Evolutionary conservation across 306 rosid species (phyloP).

Genomic region (Prunus salicina): DNA sequence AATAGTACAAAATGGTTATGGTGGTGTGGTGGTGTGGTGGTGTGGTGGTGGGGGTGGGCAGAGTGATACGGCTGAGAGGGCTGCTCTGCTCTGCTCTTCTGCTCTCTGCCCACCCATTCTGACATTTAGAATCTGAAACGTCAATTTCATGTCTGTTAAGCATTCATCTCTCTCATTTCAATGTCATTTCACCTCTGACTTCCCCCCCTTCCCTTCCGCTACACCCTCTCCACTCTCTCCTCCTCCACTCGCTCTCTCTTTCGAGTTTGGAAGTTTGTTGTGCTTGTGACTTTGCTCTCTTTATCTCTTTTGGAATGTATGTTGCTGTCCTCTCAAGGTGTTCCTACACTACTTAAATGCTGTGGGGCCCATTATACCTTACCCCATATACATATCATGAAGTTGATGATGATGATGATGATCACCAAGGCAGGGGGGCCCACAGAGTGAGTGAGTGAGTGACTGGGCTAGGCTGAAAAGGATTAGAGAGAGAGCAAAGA

Average conservation of each 20-base stretch:
- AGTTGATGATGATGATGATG: slow-evolving; percentile 1
- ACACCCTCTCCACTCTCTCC: slow-evolving; percentile 25
- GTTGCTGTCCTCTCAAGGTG: slow-evolving; percentile 14
- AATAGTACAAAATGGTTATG: neutral
- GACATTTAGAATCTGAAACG: slow-evolving; percentile 97
- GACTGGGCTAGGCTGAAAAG: slow-evolving; percentile 16
- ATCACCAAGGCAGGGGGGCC: neutral
- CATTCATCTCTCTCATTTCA: slow-evolving; percentile 55
- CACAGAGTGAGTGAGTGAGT: neutral
- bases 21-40: neutral
- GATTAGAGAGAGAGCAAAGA: slow-evolving; percentile 3
- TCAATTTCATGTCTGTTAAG: slow-evolving; percentile 69
- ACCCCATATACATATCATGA: neutral
- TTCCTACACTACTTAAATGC: neutral
- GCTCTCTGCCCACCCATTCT: slow-evolving; percentile 18
- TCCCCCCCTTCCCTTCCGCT: slow-evolving; percentile 18
- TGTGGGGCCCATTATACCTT: neutral
- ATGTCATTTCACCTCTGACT: slow-evolving; percentile 63
- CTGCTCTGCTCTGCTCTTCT: slow-evolving; percentile 13
- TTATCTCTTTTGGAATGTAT: slow-evolving; percentile 2
- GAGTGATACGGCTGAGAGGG: slow-evolving; percentile 19
- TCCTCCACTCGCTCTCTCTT: slow-evolving; percentile 36
- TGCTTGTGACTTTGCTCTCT: neutral
- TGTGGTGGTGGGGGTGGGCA: neutral
- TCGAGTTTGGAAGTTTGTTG: neutral